Conservation (phyloP, 2,329 filamentous ascomycete genomes). For the Blumeria graminis region DNA sequence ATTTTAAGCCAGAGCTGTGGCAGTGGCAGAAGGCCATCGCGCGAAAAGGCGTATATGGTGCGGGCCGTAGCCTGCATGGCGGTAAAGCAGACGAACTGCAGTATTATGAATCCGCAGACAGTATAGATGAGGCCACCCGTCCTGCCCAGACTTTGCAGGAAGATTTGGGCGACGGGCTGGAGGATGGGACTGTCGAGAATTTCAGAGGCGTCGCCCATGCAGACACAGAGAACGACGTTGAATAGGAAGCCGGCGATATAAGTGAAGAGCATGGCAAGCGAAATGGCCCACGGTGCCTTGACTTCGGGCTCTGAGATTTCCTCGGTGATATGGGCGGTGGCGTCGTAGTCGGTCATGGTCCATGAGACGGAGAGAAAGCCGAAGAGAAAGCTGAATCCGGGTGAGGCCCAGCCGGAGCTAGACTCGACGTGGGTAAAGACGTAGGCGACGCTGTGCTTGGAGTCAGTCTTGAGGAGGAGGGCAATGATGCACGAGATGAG, state of each 20-base stretch:
- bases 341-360: conserved; percentile 34
- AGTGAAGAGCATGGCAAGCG: conserved; percentile 28
- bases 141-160: conserved; percentile 31
- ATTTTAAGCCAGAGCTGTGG: conserved; percentile 32
- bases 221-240: conserved; percentile 32
- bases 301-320: conserved; percentile 26
- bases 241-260: conserved; percentile 30
- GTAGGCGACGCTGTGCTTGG: conserved; percentile 26
- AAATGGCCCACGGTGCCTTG: conserved; percentile 31
- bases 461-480: conserved; percentile 23
- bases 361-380: conserved; percentile 34
- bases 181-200: conserved; percentile 24
- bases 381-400: conserved; percentile 32
- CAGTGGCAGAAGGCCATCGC: conserved; percentile 34
- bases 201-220: conserved; percentile 25
- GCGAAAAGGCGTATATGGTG: conserved; percentile 33
- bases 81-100: conserved; percentile 34
- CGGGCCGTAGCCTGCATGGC: conserved; percentile 25
- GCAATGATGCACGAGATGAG: conserved; percentile 26
- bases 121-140: conserved; percentile 28
- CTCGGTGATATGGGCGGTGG: conserved; percentile 24
- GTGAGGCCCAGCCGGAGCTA: conserved; percentile 26
- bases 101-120: conserved; percentile 29
- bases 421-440: conserved; percentile 29
- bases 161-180: conserved; percentile 32